Percentiles rank a stretch among this genome's conserved stretches.
Evolutionary conservation across 345 rosid species (phyloP).

Genomic region (Bruguiera gymnorhiza): DNA sequence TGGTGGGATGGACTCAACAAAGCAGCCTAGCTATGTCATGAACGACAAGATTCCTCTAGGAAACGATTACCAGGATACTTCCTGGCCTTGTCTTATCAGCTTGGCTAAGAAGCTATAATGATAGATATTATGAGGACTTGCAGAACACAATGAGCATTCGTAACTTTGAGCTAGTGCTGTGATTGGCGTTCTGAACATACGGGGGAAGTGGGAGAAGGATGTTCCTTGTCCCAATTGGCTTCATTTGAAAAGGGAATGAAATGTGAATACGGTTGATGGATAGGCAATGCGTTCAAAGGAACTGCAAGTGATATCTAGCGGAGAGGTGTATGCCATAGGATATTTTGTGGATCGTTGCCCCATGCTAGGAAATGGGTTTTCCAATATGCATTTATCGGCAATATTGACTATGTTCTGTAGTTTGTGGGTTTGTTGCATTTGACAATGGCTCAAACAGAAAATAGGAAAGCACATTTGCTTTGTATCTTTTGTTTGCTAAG

Average conservation of each 20-base stretch:
- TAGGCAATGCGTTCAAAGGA: conserved; percentile 3
- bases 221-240: background rate
- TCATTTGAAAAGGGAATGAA: background rate
- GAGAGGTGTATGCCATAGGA: no score
- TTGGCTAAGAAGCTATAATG: conserved; percentile 17
- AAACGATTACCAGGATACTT: conserved; percentile 30
- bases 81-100: conserved; percentile 24
- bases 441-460: background rate
- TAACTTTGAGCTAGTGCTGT: conserved; percentile 8
- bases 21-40: conserved; percentile 24
- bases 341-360: no score
- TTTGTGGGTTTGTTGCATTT: background rate
- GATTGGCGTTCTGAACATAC: conserved; percentile 10
- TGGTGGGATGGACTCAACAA: conserved; percentile 27
- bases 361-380: no score
- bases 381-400: no score
- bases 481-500: background rate
- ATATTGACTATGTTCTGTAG: no score
- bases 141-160: conserved; percentile 16
- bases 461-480: conserved; percentile 1
- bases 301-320: background rate
- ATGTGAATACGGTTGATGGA: conserved; percentile 17
- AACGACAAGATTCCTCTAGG: conserved; percentile 25
- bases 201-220: conserved; percentile 6
- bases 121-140: background rate